Percentiles rank a stretch among this genome's conserved stretches.
These are phyloP conservation scores for Clonostachys byssicola DNA, from an alignment of 2,329 filamentous ascomycete species.

Conservation along the genomic window DNA sequence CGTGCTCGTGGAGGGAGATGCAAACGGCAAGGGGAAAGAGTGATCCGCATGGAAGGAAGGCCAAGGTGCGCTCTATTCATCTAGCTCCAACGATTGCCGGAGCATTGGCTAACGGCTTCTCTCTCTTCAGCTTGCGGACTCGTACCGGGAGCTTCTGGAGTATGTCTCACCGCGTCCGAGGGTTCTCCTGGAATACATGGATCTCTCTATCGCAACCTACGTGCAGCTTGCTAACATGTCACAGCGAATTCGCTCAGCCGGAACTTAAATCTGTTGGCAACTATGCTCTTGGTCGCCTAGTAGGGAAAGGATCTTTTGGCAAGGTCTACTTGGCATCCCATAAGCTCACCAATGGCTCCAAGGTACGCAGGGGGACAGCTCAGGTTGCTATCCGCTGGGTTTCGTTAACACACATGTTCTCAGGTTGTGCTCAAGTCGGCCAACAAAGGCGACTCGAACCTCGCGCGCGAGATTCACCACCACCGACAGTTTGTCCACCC, in stretches of 20 bases:
- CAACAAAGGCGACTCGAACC: constrained; percentile 91
- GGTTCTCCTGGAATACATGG: neutral
- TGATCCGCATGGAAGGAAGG: constrained; percentile 57
- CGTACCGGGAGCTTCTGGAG: constrained; percentile 95
- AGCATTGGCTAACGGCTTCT: constrained; percentile 1
- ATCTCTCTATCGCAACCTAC: neutral
- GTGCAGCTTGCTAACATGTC: constrained; percentile 4
- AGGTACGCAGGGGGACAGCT: constrained; percentile 59
- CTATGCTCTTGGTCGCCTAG: constrained; percentile 85
- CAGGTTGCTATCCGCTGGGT: too few species aligned
- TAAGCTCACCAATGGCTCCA: constrained; percentile 97
- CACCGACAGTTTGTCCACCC: constrained; percentile 97
- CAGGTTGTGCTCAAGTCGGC: constrained; percentile 98
- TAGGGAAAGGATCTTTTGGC: constrained; percentile 96
- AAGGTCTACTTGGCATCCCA: constrained; percentile 96
- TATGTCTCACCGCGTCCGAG: constrained; percentile 41
- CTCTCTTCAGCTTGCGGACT: constrained; percentile 76
- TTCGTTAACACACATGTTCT: neutral
- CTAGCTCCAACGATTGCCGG: neutral
- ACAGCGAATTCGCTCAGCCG: constrained; percentile 87
- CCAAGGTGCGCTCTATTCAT: constrained; percentile 39
- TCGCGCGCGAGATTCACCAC: constrained; percentile 96
- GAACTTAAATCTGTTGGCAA: constrained; percentile 92
- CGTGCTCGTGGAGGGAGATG: constrained; percentile 31
- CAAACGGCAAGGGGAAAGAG: constrained; percentile 50